Conservation (phyloP, 2,329 filamentous ascomycete genomes). For the Annulohypoxylon truncatum region DNA sequence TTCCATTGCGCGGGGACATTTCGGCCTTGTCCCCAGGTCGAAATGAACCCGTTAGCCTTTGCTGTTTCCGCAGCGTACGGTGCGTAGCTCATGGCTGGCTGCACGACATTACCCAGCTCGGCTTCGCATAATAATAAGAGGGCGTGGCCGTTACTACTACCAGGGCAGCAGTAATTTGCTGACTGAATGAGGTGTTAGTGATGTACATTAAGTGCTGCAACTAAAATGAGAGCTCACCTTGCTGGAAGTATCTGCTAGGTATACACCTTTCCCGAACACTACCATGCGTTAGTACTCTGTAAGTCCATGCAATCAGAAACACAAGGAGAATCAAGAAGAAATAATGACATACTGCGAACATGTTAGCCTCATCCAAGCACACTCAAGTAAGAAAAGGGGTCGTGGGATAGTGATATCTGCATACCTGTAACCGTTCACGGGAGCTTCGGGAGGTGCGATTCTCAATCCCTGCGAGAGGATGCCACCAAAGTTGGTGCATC, state of each 20-base stretch:
- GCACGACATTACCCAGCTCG: constrained; percentile 80
- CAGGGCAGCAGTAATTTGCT: constrained; percentile 77
- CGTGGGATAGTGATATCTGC: background rate
- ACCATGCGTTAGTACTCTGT: constrained; percentile 6
- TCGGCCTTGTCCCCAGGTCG: constrained; percentile 77
- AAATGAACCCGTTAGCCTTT: constrained; percentile 67
- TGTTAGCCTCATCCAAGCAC: constrained; percentile 15
- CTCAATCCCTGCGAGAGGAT: constrained; percentile 88
- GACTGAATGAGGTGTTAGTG: constrained; percentile 56
- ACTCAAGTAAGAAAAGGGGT: background rate
- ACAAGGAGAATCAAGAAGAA: background rate
- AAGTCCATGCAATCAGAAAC: background rate
- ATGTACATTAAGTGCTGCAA: background rate
- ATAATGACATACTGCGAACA: constrained; percentile 22
- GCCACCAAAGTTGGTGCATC: constrained; percentile 85
- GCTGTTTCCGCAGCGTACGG: constrained; percentile 74
- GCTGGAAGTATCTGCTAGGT: constrained; percentile 85
- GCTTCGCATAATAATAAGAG: constrained; percentile 87
- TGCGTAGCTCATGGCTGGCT: constrained; percentile 61
- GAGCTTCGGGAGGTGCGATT: constrained; percentile 89
- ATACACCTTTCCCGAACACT: constrained; percentile 90
- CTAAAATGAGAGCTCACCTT: constrained; percentile 58
- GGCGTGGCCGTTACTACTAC: constrained; percentile 73
- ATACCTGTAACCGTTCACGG: constrained; percentile 75
- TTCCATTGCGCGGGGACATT: constrained; percentile 78